Evolutionary conservation across 805 yeast species (phyloP).

Genomic region (Phaffomyces thermotolerans): DNA sequence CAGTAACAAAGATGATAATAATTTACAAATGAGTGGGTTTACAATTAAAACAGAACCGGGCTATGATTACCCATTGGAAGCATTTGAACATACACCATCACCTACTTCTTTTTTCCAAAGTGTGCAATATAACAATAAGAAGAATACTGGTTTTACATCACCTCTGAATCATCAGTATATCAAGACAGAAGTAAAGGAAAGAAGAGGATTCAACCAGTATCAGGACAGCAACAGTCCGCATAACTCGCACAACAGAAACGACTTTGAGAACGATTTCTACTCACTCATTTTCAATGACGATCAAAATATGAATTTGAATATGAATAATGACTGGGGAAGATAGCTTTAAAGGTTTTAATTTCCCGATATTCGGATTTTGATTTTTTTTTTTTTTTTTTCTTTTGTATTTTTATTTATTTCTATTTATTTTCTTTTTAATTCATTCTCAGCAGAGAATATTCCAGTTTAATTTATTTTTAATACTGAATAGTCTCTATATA

Average conservation of each 20-base stretch:
- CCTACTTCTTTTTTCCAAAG: background rate
- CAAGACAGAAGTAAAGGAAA: background rate
- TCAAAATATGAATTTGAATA: slow-evolving; percentile 1
- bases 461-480: background rate
- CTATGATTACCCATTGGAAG: slow-evolving; percentile 3
- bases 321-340: background rate
- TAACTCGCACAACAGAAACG: background rate
- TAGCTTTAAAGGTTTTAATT: background rate
- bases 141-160: no score
- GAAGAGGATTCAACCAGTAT: no score
- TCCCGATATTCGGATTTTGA: no score
- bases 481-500: background rate
- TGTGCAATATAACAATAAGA: background rate
- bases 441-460: no score
- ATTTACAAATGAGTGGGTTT: background rate
- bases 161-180: background rate
- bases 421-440: no score
- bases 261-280: slow-evolving; percentile 30
- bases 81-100: slow-evolving; percentile 3
- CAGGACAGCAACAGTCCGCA: background rate
- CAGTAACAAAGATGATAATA: no score
- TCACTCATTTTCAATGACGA: slow-evolving; percentile 40
- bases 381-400: no score
- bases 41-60: background rate
- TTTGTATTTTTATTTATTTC: no score